Evolutionary conservation across 2,329 filamentous ascomycete genomes (phyloP), one percentile per base, ranked within the genome.

Genomic region (Cryoendolithus antarcticus): DNA sequence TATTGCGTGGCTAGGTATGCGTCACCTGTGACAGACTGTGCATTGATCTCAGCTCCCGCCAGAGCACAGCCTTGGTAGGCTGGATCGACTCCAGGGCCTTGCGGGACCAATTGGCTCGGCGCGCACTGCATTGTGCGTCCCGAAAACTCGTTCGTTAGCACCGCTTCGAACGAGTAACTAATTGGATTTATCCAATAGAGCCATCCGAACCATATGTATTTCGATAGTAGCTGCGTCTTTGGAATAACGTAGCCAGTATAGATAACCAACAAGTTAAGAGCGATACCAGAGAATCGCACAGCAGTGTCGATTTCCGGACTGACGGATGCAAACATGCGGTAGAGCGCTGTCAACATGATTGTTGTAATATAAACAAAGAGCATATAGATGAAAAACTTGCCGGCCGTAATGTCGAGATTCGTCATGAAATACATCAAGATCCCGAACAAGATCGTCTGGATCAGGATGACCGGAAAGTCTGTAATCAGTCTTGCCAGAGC

Each of bases 151-250:
- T 82, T 85, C 0, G 75, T 59, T 45, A 83, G 62, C 2, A 83
- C 72, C 3, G 73, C 72, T 54, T 84, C 80, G 46, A 81, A 83
- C 1, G 72, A 69, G 48, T 82, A 84, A 0, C 61, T 54, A 6
- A 71, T 52, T 0, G 69, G 69, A 34, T 70, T 70, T 39, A 68
- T 49, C 47, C 59, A 64, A 48, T 64, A 74, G 2, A 77, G 53
- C 78, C 69, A 80, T 24, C 76, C 75, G 44, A 80, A 79, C 76
- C 76, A 80, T 37, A 78, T 77, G 38, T 77, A 77, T 5, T 72
- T 46, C 19, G 57, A 46, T 1, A 78, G 57, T n/a, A 80, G 59
- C 31, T 71, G 69, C 9, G 74, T 70, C 51, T 78, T 79, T 0
- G 75, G 72, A 47, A 82, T 80, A 10, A 77, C 74, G 52, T 81